Evolutionary conservation across 768 basidiomycete genomes (phyloP).

Genomic region (Auricularia cornea): DNA sequence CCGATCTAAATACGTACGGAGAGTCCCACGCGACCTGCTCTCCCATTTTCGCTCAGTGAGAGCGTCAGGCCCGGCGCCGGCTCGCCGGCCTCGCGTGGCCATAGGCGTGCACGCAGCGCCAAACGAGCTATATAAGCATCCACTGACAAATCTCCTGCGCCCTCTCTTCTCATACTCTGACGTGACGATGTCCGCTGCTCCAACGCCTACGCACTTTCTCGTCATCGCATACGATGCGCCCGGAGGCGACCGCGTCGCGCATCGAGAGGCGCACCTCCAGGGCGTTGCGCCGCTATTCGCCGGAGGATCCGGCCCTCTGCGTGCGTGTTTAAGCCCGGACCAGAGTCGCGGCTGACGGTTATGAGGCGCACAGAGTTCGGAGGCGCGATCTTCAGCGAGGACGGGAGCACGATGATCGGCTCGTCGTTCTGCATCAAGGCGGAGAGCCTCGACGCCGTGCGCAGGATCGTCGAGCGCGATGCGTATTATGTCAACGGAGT

Average conservation of each 20-base stretch:
- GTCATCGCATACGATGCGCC: not conserved
- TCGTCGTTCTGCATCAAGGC: constrained; percentile 2
- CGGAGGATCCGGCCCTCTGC: not conserved
- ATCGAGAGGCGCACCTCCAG: not conserved
- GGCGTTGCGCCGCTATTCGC: not conserved
- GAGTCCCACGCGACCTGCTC: too few species aligned
- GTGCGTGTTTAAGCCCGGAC: not conserved
- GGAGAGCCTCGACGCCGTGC: constrained; percentile 1
- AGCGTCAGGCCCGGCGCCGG: too few species aligned
- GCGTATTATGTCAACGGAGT: constrained; percentile 2
- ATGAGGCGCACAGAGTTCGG: not conserved
- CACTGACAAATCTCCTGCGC: too few species aligned
- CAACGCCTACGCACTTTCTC: not conserved
- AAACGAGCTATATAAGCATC: too few species aligned
- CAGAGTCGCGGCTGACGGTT: not conserved
- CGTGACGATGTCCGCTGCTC: not conserved
- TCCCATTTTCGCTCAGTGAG: too few species aligned
- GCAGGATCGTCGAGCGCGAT: not conserved
- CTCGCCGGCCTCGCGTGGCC: too few species aligned
- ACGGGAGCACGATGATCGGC: constrained; percentile 1
- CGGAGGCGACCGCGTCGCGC: not conserved
- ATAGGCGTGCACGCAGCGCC: too few species aligned
- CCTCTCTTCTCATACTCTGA: too few species aligned
- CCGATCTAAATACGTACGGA: too few species aligned
- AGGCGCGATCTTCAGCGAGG: constrained; percentile 1